Base-by-base conservation (phyloP, 257 asterid genomes). In the Forsythia suspensa region DNA sequence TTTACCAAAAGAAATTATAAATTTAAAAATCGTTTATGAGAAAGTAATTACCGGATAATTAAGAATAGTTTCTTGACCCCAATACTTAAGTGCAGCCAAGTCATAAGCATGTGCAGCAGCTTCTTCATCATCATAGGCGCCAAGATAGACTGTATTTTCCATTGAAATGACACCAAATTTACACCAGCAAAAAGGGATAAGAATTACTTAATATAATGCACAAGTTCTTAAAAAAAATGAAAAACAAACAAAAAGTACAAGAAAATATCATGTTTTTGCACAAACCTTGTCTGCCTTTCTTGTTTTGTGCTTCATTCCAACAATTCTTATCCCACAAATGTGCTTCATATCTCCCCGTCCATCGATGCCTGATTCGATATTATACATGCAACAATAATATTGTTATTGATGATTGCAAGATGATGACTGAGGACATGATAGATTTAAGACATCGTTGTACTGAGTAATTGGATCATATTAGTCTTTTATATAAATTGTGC, bases 271-370 rank as follows among this genome's bases (percentile, higher is more conserved):
- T 11, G 0, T 41, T 46, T 43, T 24, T 21, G 39, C 37, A 20
- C 73, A 3, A 71, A 93, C 97, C 97, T 91, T 93, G 98, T 93
- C 97, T 90, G 78, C 98, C 98, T 84, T 93, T 93, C 95, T 93
- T 93, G 87, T 87, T 93, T 20, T 93, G 98, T 74, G 98, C 83
- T 80, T 91, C 96, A 83, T 93, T 93, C 98, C 98, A 93, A 84
- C 96, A 93, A 44, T 90, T 91, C 87, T 93, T 93, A 76, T 93
- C 98, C 98, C 98, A 93, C 85, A 93, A 86, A 83, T 93, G 98
- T 51, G 98, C 98, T 77, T 93, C 98, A 59, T 89, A 93, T 80
- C 97, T 84, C 73, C 98, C 98, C 0, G 97, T 93, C 98, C 98
- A 93, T 34, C 96, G 82, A 82, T 93, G 98, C 91, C 98, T 93